A percentile compares a stretch with the other conserved stretches of the same genome.
Conservation (phyloP, 2,329 filamentous ascomycete species). For the Pseudogymnoascus sp. region DNA sequence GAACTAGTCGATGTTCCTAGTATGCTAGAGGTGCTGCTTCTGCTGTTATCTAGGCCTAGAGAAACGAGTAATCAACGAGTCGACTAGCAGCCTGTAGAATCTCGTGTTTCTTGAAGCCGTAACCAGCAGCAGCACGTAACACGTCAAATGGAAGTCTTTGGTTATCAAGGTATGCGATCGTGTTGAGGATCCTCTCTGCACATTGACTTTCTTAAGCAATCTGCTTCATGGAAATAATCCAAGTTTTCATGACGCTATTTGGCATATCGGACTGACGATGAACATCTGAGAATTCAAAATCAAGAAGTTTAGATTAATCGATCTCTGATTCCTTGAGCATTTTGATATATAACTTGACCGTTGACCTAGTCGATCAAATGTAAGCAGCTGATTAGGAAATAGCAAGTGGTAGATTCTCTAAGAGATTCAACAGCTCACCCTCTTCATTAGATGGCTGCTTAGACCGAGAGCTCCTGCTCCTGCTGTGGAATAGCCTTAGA, state of each 20-base stretch:
- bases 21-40: constrained; percentile 11
- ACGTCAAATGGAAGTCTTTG: constrained; percentile 27
- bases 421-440: constrained; percentile 20
- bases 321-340: constrained; percentile 18
- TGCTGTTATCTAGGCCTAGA: constrained; percentile 15
- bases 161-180: constrained; percentile 29
- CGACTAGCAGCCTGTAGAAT: constrained; percentile 21
- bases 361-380: constrained; percentile 24
- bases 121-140: constrained; percentile 18
- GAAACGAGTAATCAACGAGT: constrained; percentile 31
- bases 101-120: constrained; percentile 11
- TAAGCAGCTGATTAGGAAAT: constrained; percentile 30
- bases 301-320: constrained; percentile 17
- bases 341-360: constrained; percentile 23
- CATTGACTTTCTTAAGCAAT: constrained; percentile 25
- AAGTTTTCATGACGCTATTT: constrained; percentile 31
- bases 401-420: constrained; percentile 28
- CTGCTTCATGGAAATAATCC: constrained; percentile 28
- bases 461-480: neutral
- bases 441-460: too few relatives aligned
- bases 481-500: constrained; percentile 13
- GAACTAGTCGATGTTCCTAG: constrained; percentile 15
- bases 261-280: constrained; percentile 24
- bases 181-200: constrained; percentile 26
- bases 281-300: constrained; percentile 23